phyloP scores from a whole-genome alignment of 2,329 filamentous ascomycete genomes.

The Botrytis aclada region DNA sequence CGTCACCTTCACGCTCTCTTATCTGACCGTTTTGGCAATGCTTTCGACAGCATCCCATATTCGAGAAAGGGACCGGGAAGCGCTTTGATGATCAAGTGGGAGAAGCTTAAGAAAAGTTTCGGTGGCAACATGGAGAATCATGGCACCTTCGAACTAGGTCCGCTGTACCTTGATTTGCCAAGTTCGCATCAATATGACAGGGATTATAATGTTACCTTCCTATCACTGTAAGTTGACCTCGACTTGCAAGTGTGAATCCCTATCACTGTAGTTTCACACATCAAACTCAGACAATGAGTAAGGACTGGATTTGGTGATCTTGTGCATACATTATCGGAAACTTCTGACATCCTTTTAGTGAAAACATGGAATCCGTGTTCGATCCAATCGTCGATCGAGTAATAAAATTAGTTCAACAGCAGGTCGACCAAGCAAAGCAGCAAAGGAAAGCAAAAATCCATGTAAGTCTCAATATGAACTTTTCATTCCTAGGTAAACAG shows the following conservation, averaged over 20 bases:
- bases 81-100: conserved; percentile 25
- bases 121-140: conserved; percentile 17
- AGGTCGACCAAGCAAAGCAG: conserved; percentile 22
- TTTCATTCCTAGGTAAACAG: no score
- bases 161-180: conserved; percentile 23
- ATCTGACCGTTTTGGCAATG: conserved; percentile 24
- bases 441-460: conserved; percentile 23
- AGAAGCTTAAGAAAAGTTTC: conserved; percentile 25
- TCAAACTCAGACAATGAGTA: not conserved
- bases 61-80: conserved; percentile 26
- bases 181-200: conserved; percentile 25
- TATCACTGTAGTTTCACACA: not conserved
- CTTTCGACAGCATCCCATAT: conserved; percentile 24
- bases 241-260: not conserved
- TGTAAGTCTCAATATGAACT: conserved; percentile 16
- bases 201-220: conserved; percentile 18
- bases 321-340: not conserved
- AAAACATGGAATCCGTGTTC: conserved; percentile 29
- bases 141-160: conserved; percentile 15
- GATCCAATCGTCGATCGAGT: conserved; percentile 29
- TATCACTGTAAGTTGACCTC: conserved; percentile 25
- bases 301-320: not conserved
- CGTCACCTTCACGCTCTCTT: conserved; percentile 29
- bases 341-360: conserved; percentile 11
- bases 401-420: conserved; percentile 23